A percentile compares a stretch with the other conserved stretches of the same genome.
phyloP scores from a whole-genome alignment of 2,329 filamentous ascomycete genomes.

The Epichloe hybrida region DNA sequence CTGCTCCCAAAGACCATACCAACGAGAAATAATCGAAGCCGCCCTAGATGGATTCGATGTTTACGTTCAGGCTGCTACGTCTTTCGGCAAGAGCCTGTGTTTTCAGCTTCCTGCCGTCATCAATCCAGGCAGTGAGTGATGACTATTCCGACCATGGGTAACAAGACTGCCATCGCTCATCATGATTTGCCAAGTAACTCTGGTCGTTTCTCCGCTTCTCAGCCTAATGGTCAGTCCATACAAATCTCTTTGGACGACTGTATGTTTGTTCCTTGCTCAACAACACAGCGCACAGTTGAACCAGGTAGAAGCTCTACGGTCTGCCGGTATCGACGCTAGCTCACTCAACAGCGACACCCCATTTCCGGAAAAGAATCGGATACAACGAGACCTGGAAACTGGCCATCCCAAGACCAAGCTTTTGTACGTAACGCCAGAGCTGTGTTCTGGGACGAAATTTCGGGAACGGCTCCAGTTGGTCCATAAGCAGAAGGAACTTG shows the following conservation, averaged over 20 bases:
- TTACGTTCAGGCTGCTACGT: slow-evolving; percentile 81
- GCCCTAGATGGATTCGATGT: slow-evolving; percentile 77
- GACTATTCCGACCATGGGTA: neutral
- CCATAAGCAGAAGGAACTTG: slow-evolving; percentile 70
- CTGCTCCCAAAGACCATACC: slow-evolving; percentile 51
- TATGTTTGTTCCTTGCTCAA: neutral
- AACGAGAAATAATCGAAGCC: slow-evolving; percentile 76
- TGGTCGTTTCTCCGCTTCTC: slow-evolving; percentile 79
- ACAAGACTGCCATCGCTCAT: slow-evolving; percentile 3
- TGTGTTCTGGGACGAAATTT: slow-evolving; percentile 67
- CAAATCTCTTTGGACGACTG: slow-evolving; percentile 1
- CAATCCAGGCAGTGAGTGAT: slow-evolving; percentile 63
- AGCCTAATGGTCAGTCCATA: slow-evolving; percentile 61
- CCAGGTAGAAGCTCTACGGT: slow-evolving; percentile 69
- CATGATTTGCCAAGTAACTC: slow-evolving; percentile 46
- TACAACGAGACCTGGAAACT: slow-evolving; percentile 71
- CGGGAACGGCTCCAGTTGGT: slow-evolving; percentile 60
- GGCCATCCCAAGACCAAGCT: slow-evolving; percentile 74
- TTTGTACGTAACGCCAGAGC: slow-evolving; percentile 87
- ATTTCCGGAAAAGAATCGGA: slow-evolving; percentile 46
- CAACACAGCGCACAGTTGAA: slow-evolving; percentile 49
- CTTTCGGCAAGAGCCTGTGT: slow-evolving; percentile 86
- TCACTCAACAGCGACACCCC: slow-evolving; percentile 79
- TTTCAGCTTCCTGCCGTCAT: slow-evolving; percentile 86
- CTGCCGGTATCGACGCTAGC: slow-evolving; percentile 63